Evolutionary conservation across 2,329 filamentous ascomycete species (phyloP).

Genomic region (Colletotrichum nymphaeae): DNA sequence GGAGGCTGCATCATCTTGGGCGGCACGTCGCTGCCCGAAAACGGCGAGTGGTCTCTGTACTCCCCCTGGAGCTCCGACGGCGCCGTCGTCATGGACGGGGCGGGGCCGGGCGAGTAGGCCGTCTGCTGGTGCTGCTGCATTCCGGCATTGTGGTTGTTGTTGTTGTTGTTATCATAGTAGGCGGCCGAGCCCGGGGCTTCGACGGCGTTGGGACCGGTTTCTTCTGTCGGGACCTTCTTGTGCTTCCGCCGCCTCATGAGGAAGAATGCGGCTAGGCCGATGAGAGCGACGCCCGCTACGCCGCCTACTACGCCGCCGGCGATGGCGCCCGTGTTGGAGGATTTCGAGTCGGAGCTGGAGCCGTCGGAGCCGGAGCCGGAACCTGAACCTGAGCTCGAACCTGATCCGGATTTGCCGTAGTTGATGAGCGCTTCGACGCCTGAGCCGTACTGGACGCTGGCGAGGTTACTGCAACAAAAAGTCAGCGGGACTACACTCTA

Average conservation of each 20-base stretch:
- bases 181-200: constrained; percentile 8
- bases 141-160: background rate
- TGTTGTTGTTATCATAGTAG: background rate
- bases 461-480: background rate
- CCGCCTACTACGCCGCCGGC: constrained; percentile 61
- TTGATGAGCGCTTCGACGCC: constrained; percentile 19
- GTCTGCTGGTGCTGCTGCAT: constrained; percentile 6
- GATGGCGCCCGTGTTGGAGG: constrained; percentile 53
- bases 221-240: constrained; percentile 38
- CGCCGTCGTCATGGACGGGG: constrained; percentile 15
- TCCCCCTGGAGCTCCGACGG: constrained; percentile 17
- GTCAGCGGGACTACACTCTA: constrained; percentile 2
- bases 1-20: constrained; percentile 21
- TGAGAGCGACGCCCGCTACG: constrained; percentile 52
- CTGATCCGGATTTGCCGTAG: constrained; percentile 36
- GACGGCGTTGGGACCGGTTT: constrained; percentile 12
- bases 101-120: constrained; percentile 5
- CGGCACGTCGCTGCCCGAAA: background rate
- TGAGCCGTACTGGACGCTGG: constrained; percentile 20
- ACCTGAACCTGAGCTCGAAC: constrained; percentile 42
- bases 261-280: constrained; percentile 53
- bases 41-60: constrained; percentile 11
- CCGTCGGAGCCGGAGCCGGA: constrained; percentile 40
- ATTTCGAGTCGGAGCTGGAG: constrained; percentile 1
- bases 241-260: constrained; percentile 51